Conservation (phyloP, 495 filamentous ascomycete species). For the Apodospora peruviana region DNA sequence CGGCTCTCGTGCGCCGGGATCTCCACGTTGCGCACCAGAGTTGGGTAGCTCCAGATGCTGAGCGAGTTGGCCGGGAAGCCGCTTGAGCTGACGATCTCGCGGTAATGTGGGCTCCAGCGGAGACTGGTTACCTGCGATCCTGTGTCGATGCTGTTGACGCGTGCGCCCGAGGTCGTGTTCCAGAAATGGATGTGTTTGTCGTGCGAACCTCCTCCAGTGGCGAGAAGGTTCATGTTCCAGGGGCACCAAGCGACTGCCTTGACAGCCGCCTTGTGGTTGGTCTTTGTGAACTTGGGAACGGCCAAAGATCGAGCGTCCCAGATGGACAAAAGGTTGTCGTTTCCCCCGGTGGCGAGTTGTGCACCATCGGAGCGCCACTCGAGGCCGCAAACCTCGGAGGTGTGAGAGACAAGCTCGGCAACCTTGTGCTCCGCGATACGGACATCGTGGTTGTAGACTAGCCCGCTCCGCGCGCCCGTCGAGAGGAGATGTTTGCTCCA, state of each 20-base stretch:
- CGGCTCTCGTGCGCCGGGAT: constrained; percentile 98
- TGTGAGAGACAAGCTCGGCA: constrained; percentile 93
- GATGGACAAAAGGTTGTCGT: constrained; percentile 97
- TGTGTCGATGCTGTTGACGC: constrained; percentile 98
- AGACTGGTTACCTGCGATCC: constrained; percentile 94
- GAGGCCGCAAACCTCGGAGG: constrained; percentile 93
- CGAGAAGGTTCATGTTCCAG: constrained; percentile 95
- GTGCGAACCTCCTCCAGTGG: constrained; percentile 92
- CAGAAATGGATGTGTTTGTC: constrained; percentile 99
- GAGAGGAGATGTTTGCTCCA: constrained; percentile 98
- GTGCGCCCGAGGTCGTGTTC: constrained; percentile 95
- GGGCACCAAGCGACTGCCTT: constrained; percentile 99
- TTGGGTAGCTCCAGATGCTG: constrained; percentile 98
- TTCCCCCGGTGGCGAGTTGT: constrained; percentile 93
- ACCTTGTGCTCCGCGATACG: constrained; percentile 96
- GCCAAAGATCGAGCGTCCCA: constrained; percentile 93
- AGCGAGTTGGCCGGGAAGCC: constrained; percentile 98
- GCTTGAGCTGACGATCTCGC: constrained; percentile 93
- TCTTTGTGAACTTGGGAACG: constrained; percentile 97
- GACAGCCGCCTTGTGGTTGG: constrained; percentile 96
- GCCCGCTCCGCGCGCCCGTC: constrained; percentile 85
- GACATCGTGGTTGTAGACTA: constrained; percentile 99
- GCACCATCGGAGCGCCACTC: constrained; percentile 96
- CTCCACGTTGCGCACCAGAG: constrained; percentile 91
- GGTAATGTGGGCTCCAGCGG: constrained; percentile 92